Evolutionary conservation across 1,284 basidiomycete genomes (phyloP), one percentile per base, ranked within the genome.

Genomic region (Ganoderma sp.): DNA sequence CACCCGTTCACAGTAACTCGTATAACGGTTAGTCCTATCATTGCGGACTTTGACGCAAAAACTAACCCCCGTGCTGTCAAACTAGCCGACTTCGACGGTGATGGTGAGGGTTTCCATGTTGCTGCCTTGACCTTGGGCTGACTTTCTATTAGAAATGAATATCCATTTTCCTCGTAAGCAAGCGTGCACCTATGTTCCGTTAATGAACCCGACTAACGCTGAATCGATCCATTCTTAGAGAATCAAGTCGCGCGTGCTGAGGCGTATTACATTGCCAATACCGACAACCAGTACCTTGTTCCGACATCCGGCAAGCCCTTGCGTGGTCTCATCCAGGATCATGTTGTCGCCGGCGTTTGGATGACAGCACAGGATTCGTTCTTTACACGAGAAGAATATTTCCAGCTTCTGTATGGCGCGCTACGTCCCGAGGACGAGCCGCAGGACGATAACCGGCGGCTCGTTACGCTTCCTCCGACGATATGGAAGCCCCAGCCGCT

Each of bases 331-430:
- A 99, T 99, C 75, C 98, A 99, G 81, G 98, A 99, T 83, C 98
- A 99, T 77, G 96, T 99, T 69, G 97, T 99, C 50, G 96, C 98
- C 22, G 98, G 96, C 73, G 94, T 99, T 25, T 99, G 97, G 96
- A 98, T 99, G 96, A 99, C 98, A 65, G 93, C 91, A 79, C 97
- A 97, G 79, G 93, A 97, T 75, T 88, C 95, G 2, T 98, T 98
- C 82, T 98, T 99, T 83, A 91, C 91, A 5, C 89, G 98, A 66
- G 96, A 98, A 74, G 94, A 99, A 78, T 99, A 99, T 79, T 94
- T 95, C 81, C 98, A 99, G 82, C 85, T 99, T 64, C 87, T 99
- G 17, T 99, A 99, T 77, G 98, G 98, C 60, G 95, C 97, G 7
- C 84, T 99, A 60, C 86, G 95, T 68, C 95, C 97, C 10, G 98